A percentile compares a stretch with the other conserved stretches of the same genome.
Conservation (phyloP, 306 rosid genomes). For the Cicer yamashitae region DNA sequence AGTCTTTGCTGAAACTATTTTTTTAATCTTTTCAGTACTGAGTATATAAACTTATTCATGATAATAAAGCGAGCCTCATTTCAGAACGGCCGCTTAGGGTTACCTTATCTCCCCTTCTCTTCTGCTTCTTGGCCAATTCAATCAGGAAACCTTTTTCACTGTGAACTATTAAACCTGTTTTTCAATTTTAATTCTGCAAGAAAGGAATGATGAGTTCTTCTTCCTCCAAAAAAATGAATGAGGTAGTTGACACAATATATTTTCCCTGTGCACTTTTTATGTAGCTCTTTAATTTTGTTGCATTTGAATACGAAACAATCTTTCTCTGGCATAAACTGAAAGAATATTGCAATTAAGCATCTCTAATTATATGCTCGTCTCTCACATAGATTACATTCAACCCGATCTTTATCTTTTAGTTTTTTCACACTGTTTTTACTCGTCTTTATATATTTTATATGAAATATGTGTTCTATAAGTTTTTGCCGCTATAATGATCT, state of each 20-base stretch:
- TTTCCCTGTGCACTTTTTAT: background rate
- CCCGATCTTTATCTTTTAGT: background rate
- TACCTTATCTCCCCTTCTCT: slow-evolving; percentile 12
- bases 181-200: slow-evolving; percentile 27
- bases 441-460: background rate
- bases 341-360: slow-evolving; percentile 17
- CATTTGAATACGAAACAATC: background rate
- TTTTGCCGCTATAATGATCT: background rate
- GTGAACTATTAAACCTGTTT: background rate
- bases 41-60: slow-evolving; percentile 15
- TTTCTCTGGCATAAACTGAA: background rate
- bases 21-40: background rate
- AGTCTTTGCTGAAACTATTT: background rate
- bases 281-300: slow-evolving; percentile 10
- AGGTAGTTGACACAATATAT: slow-evolving; percentile 42
- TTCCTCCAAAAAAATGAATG: slow-evolving; percentile 32
- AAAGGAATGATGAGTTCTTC: slow-evolving; percentile 31
- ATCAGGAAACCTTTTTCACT: background rate
- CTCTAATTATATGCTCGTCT: slow-evolving; percentile 7
- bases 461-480: background rate
- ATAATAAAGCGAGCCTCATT: slow-evolving; percentile 20
- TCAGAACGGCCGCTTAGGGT: slow-evolving; percentile 10
- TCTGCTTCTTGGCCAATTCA: background rate
- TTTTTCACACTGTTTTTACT: background rate
- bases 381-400: background rate